These are phyloP conservation scores for Lactarius deliciosus DNA, from an alignment of 768 basidiomycete species.

Conservation along the genomic window DNA sequence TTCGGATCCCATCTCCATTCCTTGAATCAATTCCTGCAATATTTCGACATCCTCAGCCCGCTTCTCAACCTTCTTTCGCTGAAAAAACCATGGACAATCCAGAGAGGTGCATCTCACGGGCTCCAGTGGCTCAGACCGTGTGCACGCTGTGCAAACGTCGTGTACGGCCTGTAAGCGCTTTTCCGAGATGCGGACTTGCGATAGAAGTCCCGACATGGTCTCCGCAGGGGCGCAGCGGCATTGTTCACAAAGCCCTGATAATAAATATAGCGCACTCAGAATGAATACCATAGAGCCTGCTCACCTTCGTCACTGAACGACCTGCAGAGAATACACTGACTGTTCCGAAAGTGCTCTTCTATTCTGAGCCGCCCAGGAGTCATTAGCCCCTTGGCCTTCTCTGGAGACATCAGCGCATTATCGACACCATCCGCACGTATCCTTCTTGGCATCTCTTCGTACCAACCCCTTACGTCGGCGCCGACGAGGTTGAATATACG, in stretches of 20 bases:
- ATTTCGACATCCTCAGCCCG: slow-evolving; percentile 21
- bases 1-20: slow-evolving; percentile 24
- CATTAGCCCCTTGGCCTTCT: slow-evolving; percentile 35
- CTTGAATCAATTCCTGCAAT: slow-evolving; percentile 20
- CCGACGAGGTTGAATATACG: slow-evolving; percentile 91
- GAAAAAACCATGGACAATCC: slow-evolving; percentile 49
- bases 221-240: slow-evolving; percentile 35
- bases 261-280: background rate
- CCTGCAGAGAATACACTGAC: slow-evolving; percentile 70
- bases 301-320: slow-evolving; percentile 53
- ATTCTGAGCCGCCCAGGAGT: slow-evolving; percentile 52
- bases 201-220: slow-evolving; percentile 38
- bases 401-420: slow-evolving; percentile 39
- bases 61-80: slow-evolving; percentile 36
- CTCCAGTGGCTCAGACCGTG: slow-evolving; percentile 36
- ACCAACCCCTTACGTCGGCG: slow-evolving; percentile 86
- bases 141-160: slow-evolving; percentile 44
- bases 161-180: slow-evolving; percentile 36
- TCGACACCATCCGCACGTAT: slow-evolving; percentile 43
- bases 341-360: slow-evolving; percentile 71
- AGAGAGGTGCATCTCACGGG: slow-evolving; percentile 44
- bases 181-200: slow-evolving; percentile 37
- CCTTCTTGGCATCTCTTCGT: slow-evolving; percentile 77
- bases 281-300: slow-evolving; percentile 6
- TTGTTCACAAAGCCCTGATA: slow-evolving; percentile 39